Conservation (phyloP, 331 rosid species). For the Erythrophleum ivorense region DNA sequence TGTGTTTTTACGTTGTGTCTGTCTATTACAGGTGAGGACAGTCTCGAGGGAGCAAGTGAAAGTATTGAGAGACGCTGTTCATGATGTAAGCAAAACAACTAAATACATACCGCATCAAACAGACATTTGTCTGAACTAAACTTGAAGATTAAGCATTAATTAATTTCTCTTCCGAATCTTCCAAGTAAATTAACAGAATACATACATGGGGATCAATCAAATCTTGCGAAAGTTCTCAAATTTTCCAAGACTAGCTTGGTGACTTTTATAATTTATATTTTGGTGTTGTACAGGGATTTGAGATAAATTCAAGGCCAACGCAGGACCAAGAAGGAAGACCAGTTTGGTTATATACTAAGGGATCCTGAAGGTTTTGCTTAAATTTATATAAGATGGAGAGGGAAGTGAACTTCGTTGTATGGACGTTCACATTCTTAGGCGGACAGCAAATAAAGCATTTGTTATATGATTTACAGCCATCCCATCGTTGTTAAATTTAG, state of each 20-base stretch:
- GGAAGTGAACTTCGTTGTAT: not conserved
- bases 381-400: not conserved
- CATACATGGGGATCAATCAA: not conserved
- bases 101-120: not conserved
- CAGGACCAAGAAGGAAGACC: conserved; percentile 57
- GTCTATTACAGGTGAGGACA: conserved; percentile 63
- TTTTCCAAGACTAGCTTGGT: not conserved
- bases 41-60: conserved; percentile 66
- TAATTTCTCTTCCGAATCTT: not conserved
- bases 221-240: not conserved
- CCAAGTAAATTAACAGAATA: not conserved
- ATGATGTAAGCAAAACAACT: conserved; percentile 64
- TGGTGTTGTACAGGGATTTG: conserved; percentile 49
- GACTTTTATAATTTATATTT: not conserved
- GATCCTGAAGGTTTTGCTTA: conserved; percentile 26
- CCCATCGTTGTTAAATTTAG: not conserved
- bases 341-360: conserved; percentile 48
- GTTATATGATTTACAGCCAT: not conserved
- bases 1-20: not conserved
- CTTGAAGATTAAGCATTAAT: not conserved
- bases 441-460: not conserved
- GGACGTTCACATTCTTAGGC: not conserved
- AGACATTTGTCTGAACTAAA: not conserved
- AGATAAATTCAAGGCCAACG: conserved; percentile 73
- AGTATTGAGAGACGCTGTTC: conserved; percentile 58